Percentiles rank a stretch among this genome's conserved stretches.
phyloP scores from a whole-genome alignment of 257 asterid genomes.

The Fraxinus anomala region DNA sequence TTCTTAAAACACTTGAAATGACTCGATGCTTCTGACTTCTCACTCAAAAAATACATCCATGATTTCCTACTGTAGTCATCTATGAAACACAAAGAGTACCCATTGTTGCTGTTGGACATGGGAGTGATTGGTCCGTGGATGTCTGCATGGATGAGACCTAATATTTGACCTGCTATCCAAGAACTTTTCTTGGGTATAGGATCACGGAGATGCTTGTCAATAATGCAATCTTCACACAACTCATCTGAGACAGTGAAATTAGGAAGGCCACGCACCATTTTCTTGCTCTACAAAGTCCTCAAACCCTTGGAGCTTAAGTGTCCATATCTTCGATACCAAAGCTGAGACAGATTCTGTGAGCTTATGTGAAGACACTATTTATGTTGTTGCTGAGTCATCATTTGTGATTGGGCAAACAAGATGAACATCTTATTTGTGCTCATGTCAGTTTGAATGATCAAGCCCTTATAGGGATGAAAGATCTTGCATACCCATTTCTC shows the following conservation, averaged over 20 bases:
- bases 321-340: not conserved
- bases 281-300: not conserved
- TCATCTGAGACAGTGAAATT: not conserved
- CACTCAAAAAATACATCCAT: not conserved
- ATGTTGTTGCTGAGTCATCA: not conserved
- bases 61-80: not conserved
- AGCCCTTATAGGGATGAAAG: not conserved
- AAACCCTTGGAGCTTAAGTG: not conserved
- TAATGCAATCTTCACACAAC: not conserved
- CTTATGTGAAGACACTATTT: not conserved
- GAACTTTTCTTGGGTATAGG: not conserved
- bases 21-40: not conserved
- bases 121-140: not conserved
- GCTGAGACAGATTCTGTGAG: not conserved
- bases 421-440: not conserved
- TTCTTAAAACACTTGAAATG: not conserved
- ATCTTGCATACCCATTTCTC: not conserved
- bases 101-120: not conserved
- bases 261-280: not conserved
- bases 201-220: constrained; percentile 3
- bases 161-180: not conserved
- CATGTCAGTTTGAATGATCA: not conserved
- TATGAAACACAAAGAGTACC: not conserved
- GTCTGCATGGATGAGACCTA: not conserved
- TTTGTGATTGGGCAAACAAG: not conserved